These are phyloP conservation scores for Gremmenia infestans DNA, from an alignment of 2,329 filamentous ascomycete species.

Conservation along the genomic window DNA sequence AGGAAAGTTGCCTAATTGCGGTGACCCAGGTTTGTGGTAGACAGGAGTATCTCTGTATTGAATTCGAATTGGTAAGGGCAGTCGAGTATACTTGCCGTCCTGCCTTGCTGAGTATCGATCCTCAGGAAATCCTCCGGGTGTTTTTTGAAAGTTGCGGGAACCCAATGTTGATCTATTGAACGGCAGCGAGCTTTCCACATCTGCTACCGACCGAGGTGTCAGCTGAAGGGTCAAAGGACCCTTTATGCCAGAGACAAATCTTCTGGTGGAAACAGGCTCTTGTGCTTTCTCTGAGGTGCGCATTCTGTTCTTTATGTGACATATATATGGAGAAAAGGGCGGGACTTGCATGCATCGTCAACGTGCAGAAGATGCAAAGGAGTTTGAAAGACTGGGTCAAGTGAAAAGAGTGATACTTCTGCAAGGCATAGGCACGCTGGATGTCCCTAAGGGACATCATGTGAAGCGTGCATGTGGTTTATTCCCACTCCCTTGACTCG, in stretches of 20 bases:
- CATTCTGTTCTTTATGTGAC: not conserved
- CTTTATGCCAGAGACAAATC: conserved; percentile 27
- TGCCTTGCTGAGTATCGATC: not conserved
- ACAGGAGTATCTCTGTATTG: conserved; percentile 2
- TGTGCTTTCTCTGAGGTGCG: not conserved
- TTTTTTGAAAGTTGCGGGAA: not conserved
- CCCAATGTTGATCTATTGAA: conserved; percentile 13
- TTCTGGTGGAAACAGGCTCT: conserved; percentile 5
- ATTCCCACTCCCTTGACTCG: not conserved
- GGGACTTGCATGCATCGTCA: not conserved
- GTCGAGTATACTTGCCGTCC: not conserved
- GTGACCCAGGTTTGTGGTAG: conserved; percentile 20
- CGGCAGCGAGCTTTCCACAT: conserved; percentile 5
- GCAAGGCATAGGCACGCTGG: not conserved
- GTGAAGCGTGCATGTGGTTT: not conserved
- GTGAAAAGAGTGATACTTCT: not conserved
- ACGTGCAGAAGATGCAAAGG: not conserved
- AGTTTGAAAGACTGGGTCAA: not conserved
- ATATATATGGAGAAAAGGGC: not conserved
- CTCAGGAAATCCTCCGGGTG: not conserved
- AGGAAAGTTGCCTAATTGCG: not conserved
- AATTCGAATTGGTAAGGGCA: not conserved
- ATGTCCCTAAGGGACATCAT: not conserved
- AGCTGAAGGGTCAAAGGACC: conserved; percentile 21
- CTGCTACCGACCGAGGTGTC: conserved; percentile 13